phyloP scores from a whole-genome alignment of 169 alveolate genomes.

The Pseudocohnilembus persalinus region DNA sequence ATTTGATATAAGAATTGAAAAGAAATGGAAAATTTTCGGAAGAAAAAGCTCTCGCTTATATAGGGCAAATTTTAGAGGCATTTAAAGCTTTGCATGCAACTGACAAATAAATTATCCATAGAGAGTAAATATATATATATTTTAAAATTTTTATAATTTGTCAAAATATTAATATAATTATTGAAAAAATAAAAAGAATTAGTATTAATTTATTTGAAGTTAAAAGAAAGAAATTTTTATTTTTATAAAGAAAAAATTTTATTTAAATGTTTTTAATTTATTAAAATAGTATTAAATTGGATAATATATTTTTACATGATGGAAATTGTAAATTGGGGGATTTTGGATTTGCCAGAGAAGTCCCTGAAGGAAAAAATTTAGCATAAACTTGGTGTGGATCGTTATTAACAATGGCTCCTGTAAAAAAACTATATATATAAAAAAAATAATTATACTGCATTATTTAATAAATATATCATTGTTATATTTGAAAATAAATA shows the following conservation, averaged over 20 bases:
- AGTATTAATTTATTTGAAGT: no score
- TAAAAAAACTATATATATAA: background rate
- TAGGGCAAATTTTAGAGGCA: background rate
- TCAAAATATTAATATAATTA: background rate
- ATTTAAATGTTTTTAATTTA: no score
- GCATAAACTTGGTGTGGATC: constrained; percentile 1
- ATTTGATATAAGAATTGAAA: background rate
- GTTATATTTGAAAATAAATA: no score
- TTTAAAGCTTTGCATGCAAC: constrained; percentile 7
- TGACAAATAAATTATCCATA: constrained; percentile 1
- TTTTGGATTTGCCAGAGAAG: constrained; percentile 18
- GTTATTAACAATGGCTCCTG: constrained; percentile 17
- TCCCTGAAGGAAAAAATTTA: background rate
- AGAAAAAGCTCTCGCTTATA: constrained; percentile 10
- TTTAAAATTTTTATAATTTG: background rate
- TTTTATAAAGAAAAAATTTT: no score
- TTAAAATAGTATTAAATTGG: background rate
- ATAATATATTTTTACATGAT: background rate
- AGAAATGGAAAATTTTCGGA: background rate
- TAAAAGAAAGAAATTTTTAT: no score
- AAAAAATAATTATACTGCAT: no score
- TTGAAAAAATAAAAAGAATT: no score
- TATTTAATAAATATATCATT: no score
- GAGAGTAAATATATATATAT: background rate
- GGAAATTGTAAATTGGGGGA: constrained; percentile 2